Percentiles rank a stretch among this genome's conserved stretches.
These are phyloP conservation scores for Echria macrotheca DNA, from an alignment of 495 filamentous ascomycete species.

Conservation along the genomic window DNA sequence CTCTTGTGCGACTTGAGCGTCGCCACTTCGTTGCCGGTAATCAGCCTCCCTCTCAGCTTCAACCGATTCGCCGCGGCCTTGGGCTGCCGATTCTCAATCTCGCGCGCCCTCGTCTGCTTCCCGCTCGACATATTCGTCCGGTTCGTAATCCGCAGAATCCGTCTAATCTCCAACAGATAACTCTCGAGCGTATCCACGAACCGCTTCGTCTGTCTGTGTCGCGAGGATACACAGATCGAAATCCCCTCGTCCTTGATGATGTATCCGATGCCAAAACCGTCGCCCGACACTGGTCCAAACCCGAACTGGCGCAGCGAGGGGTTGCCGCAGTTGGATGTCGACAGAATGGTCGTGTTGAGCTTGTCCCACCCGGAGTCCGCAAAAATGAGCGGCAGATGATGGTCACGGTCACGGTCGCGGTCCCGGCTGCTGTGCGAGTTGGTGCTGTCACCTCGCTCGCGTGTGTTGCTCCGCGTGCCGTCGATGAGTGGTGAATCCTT, in stretches of 20 bases:
- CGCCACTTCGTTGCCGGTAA: constrained; percentile 37
- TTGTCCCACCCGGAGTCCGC: constrained; percentile 88
- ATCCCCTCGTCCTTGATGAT: constrained; percentile 97
- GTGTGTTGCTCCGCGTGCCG: constrained; percentile 21
- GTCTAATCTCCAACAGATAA: constrained; percentile 85
- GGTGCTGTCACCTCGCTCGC: constrained; percentile 33
- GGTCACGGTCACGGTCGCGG: constrained; percentile 11
- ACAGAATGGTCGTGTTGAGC: constrained; percentile 89
- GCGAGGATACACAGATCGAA: constrained; percentile 84
- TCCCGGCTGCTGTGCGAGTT: constrained; percentile 30
- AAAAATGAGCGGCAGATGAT: constrained; percentile 71
- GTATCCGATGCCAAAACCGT: constrained; percentile 96
- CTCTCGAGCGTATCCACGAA: constrained; percentile 84
- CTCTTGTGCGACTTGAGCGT: constrained; percentile 38
- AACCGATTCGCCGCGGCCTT: constrained; percentile 23
- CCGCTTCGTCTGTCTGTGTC: constrained; percentile 86
- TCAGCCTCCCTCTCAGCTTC: constrained; percentile 54
- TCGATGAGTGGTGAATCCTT: constrained; percentile 25
- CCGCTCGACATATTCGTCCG: constrained; percentile 35
- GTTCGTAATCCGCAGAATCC: constrained; percentile 61
- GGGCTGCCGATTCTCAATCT: constrained; percentile 33
- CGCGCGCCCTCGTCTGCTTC: constrained; percentile 36
- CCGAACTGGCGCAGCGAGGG: constrained; percentile 95
- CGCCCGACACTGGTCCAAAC: constrained; percentile 89
- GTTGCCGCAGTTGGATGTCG: constrained; percentile 98